phyloP scores from a whole-genome alignment of 1,284 basidiomycete species.

The Ceratobasidium sp. region DNA sequence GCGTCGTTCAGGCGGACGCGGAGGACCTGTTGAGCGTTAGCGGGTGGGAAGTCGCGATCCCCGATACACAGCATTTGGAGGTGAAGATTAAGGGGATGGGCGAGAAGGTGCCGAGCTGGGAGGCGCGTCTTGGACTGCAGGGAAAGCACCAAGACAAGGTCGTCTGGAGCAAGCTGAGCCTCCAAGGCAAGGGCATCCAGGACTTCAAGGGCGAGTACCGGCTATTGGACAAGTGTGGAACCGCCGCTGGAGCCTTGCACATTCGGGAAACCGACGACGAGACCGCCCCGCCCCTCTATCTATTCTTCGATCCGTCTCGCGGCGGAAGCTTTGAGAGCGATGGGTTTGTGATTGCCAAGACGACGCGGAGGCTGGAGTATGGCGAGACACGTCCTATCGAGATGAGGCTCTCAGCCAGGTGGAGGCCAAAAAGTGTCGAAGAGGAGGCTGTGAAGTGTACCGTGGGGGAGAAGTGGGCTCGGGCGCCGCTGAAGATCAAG shows the following conservation, averaged over 20 bases:
- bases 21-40: slow-evolving; percentile 69
- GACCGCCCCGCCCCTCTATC: slow-evolving; percentile 69
- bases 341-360: slow-evolving; percentile 83
- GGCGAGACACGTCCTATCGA: slow-evolving; percentile 81
- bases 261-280: slow-evolving; percentile 62
- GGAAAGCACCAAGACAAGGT: slow-evolving; percentile 72
- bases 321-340: slow-evolving; percentile 78
- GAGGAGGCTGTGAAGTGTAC: slow-evolving; percentile 65
- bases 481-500: slow-evolving; percentile 61
- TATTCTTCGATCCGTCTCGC: slow-evolving; percentile 87
- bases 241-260: slow-evolving; percentile 88
- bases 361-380: slow-evolving; percentile 80
- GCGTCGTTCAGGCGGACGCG: slow-evolving; percentile 62
- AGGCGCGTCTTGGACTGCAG: slow-evolving; percentile 81
- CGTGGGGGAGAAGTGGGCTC: slow-evolving; percentile 74
- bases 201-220: slow-evolving; percentile 77
- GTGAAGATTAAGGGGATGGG: slow-evolving; percentile 75
- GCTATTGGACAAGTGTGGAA: slow-evolving; percentile 87
- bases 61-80: slow-evolving; percentile 65
- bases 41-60: slow-evolving; percentile 84
- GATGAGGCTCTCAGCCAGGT: slow-evolving; percentile 73
- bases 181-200: slow-evolving; percentile 66
- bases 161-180: slow-evolving; percentile 73
- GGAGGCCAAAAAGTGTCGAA: slow-evolving; percentile 74
- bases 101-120: slow-evolving; percentile 85